A percentile compares a stretch with the other conserved stretches of the same genome.
Evolutionary conservation across 179 eudicot genomes (phyloP).

Genomic region (Actinidia arguta): DNA sequence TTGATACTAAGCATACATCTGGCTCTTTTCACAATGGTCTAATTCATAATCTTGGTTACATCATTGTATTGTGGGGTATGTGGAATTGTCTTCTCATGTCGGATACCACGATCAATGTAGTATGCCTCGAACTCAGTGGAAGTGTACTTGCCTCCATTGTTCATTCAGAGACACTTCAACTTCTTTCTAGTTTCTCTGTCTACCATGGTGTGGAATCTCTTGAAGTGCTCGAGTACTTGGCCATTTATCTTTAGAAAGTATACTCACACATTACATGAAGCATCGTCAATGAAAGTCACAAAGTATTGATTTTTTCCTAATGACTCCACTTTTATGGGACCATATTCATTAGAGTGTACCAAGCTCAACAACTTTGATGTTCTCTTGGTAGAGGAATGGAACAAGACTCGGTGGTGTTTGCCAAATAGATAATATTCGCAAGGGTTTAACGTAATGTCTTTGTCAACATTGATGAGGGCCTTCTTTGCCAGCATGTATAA

Average conservation of each 20-base stretch:
- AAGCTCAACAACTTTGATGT: too few relatives aligned
- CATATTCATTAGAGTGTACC: too few relatives aligned
- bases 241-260: not conserved
- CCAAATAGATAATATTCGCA: not conserved
- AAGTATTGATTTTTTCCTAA: not conserved
- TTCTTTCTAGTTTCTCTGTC: not conserved
- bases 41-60: not conserved
- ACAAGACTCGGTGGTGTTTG: not conserved
- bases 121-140: constrained; percentile 8
- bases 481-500: not conserved
- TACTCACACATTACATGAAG: constrained; percentile 4
- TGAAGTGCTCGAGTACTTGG: not conserved
- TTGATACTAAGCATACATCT: too few relatives aligned
- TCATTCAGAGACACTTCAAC: not conserved
- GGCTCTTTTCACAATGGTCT: not conserved
- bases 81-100: not conserved
- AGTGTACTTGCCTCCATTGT: constrained; percentile 6
- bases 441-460: not conserved
- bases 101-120: not conserved
- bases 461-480: not conserved
- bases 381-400: not conserved
- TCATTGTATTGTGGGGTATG: not conserved
- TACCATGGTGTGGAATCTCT: too few relatives aligned
- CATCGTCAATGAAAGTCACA: not conserved
- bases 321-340: not conserved